These are phyloP conservation scores for Verruconis gallopava DNA, from an alignment of 2,329 filamentous ascomycete species.

Conservation along the genomic window DNA sequence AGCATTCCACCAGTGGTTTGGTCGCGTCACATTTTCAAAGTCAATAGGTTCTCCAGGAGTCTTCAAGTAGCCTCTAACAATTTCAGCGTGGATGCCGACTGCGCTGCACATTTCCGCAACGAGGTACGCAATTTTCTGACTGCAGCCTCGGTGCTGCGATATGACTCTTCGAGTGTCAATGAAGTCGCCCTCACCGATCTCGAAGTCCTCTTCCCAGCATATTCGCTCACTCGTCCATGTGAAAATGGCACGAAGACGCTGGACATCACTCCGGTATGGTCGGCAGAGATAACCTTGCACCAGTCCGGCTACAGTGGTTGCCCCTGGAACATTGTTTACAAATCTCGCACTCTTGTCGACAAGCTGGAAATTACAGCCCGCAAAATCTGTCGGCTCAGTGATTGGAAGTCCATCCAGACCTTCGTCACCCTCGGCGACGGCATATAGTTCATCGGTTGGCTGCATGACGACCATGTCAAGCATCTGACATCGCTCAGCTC, in stretches of 20 bases:
- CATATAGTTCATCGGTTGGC: constrained; percentile 78
- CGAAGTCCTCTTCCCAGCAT: constrained; percentile 88
- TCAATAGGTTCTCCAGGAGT: constrained; percentile 65
- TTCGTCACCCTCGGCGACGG: constrained; percentile 80
- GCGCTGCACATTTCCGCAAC: constrained; percentile 90
- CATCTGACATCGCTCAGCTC: constrained; percentile 85
- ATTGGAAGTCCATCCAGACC: constrained; percentile 73
- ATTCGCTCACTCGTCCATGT: constrained; percentile 96
- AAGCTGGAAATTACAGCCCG: constrained; percentile 64
- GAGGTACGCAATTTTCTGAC: constrained; percentile 78
- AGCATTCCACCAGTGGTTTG: constrained; percentile 98
- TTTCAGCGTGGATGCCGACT: constrained; percentile 75
- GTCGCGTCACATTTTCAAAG: constrained; percentile 61
- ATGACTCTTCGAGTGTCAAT: constrained; percentile 75
- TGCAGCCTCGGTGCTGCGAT: constrained; percentile 68
- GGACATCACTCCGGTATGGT: constrained; percentile 87
- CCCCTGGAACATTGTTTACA: constrained; percentile 67
- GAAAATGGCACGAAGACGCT: constrained; percentile 86
- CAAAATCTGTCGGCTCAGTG: constrained; percentile 67
- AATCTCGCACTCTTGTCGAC: constrained; percentile 96
- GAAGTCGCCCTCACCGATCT: constrained; percentile 40
- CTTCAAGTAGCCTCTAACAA: constrained; percentile 84
- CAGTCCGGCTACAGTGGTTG: constrained; percentile 67
- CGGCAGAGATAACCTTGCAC: constrained; percentile 88
- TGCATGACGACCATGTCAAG: constrained; percentile 80